Base-by-base conservation (phyloP, 352 stramenopile species). In the Globisporangium apiculatum region DNA sequence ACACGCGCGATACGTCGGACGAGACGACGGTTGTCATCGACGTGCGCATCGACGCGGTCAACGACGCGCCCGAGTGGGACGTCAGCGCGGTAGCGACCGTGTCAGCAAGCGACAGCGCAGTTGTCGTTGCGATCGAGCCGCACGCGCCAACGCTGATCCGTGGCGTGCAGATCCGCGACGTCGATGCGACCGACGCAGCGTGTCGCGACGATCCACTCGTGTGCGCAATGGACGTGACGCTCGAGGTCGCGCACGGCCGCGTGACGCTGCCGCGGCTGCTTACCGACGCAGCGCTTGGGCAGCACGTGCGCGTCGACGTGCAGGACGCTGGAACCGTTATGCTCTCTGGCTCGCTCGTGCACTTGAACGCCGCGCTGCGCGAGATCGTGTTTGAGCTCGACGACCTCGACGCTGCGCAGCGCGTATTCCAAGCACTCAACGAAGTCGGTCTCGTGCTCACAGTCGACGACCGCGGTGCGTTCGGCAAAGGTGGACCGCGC, bases 41-140 rank as follows among this genome's bases (percentile, higher is more conserved):
- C 4, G 73, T 91, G 24, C 51, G 50, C 1, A 59, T 89, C 15
- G 55, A 81, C 12, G 57, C 76, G 0, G 64, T 88, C 3, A 91
- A 91, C 53, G 76, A 91, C 43, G 37, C 69, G 3, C 81, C 81
- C 6, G 53, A 75, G 46, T 91, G 81, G 81, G 76, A 58, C 37
- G 48, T 72, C 11, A 66, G 72, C 24, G 64, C 57, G 18, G 59
- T 43, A 37, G 64, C 72, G 7, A 60, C 42, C 47, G 37, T 53
- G 58, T 31, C 24, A 31, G 24, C 24, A 31, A n/a, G 60, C 57
- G 10, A 43, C 1, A 12, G 40, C 1, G 7, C 11, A 12, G 40
- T 8, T n/a, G 50, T 35, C 10, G 37, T 66, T 17, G 17, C 31
- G n/a, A 42, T 61, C 4, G 48, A 50, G 7, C 40, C 47, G n/a